Evolutionary conservation across 2,329 filamentous ascomycete species (phyloP).

Genomic region (Rhytidhysteron rufulum): DNA sequence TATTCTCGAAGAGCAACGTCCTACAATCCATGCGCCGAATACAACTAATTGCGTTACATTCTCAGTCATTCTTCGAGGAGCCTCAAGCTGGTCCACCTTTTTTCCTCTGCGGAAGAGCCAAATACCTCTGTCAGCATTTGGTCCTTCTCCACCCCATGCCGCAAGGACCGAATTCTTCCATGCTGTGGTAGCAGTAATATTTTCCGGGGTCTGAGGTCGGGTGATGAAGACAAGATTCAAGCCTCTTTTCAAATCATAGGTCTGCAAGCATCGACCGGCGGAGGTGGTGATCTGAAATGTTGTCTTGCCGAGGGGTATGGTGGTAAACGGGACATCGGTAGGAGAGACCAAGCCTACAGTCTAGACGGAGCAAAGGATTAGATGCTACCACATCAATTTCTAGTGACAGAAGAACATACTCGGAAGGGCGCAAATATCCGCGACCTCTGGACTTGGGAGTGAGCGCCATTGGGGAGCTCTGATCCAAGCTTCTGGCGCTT

Average conservation of each 20-base stretch:
- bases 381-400: neutral
- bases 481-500: slow-evolving; percentile 57
- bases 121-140: slow-evolving; percentile 60
- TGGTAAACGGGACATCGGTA: slow-evolving; percentile 84
- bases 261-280: slow-evolving; percentile 84
- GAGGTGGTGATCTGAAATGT: slow-evolving; percentile 98
- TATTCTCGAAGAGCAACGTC: slow-evolving; percentile 68
- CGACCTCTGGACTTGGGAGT: slow-evolving; percentile 51
- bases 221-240: slow-evolving; percentile 93
- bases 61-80: slow-evolving; percentile 62
- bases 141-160: slow-evolving; percentile 71
- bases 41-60: slow-evolving; percentile 74
- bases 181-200: slow-evolving; percentile 81
- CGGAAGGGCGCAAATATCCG: slow-evolving; percentile 91
- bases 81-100: slow-evolving; percentile 70
- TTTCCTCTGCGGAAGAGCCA: slow-evolving; percentile 93
- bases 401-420: slow-evolving; percentile 50
- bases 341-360: slow-evolving; percentile 92
- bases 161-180: slow-evolving; percentile 86
- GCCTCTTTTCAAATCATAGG: slow-evolving; percentile 87
- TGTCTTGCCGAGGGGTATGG: slow-evolving; percentile 82
- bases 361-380: slow-evolving; percentile 44
- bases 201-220: slow-evolving; percentile 77
- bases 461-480: slow-evolving; percentile 36
- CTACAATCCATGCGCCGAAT: slow-evolving; percentile 90